Base-by-base conservation (phyloP, 2,329 filamentous ascomycete species). In the Dactylonectria macrodidyma region DNA sequence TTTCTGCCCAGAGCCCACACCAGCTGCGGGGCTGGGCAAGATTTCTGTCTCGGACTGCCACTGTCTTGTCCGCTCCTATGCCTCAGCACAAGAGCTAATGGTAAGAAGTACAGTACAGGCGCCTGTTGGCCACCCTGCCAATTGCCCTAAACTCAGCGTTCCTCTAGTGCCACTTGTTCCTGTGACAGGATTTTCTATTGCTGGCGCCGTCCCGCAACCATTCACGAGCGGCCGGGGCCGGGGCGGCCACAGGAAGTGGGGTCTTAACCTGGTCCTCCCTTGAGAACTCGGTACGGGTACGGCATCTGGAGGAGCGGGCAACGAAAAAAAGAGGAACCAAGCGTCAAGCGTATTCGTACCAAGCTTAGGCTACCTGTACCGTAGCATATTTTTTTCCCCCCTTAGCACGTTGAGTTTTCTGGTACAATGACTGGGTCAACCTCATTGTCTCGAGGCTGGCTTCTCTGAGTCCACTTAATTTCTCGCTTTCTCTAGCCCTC, bases 371-470 rank as follows among this genome's bases (percentile, higher is more conserved):
- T 61, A 54, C n/a, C 59, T 52, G 48, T 61, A 50, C 48, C 63
- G 59, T 58, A 63, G 38, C 26, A 56, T 54, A 19, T 64, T 57
- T 58, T 65, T 54, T 46, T 47, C 26, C 50, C 30, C 58, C 34
- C 36, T 56, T 12, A 73, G 64, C 73, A 76, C 74, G 74, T 76
- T 76, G 72, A 70, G 62, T 71, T 75, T 73, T 75, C 72, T 65
- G 52, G 62, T 62, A 62, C 65, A 65, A 52, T 66, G 65, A 75
- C 69, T 76, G 73, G 73, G 71, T 58, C 50, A 65, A 9, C 59
- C 30, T 61, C 34, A 11, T 54, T 22, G 12, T 44, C 36, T 54
- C 50, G 24, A 14, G 56, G 24, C n/a, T 51, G 41, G 44, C 36
- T 51, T 57, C 36, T 22, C 30, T 51, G 51, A 44, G 51, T 52